Evolutionary conservation across 352 stramenopile species (phyloP).

Genomic region (Phytopythium montanum): DNA sequence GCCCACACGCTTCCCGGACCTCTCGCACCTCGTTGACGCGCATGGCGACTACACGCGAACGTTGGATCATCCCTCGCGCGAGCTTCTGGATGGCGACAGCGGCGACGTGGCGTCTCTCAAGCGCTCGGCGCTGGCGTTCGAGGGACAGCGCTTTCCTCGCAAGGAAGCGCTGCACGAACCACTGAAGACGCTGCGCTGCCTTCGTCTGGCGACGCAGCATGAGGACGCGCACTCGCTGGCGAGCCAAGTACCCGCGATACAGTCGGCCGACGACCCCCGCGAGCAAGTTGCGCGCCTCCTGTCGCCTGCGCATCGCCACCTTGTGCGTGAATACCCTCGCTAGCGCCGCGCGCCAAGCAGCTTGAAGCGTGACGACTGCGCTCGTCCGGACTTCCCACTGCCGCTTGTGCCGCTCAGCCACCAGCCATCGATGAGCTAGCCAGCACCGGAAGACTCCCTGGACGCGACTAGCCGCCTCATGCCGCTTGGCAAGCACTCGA

Average conservation of each 20-base stretch:
- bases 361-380: conserved; percentile 27
- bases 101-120: conserved; percentile 26
- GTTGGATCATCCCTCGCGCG: conserved; percentile 29
- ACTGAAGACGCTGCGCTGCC: conserved; percentile 41
- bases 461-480: conserved; percentile 23
- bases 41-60: conserved; percentile 23
- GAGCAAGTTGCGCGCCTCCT: conserved; percentile 24
- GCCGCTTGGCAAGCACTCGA: conserved; percentile 18
- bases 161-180: conserved; percentile 23
- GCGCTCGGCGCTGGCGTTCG: conserved; percentile 6
- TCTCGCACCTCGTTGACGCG: conserved; percentile 29
- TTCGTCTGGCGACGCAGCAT: conserved; percentile 21
- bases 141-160: conserved; percentile 29
- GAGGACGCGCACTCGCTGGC: conserved; percentile 37
- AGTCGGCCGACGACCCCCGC: conserved; percentile 23
- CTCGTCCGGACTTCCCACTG: conserved; percentile 17
- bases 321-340: conserved; percentile 23
- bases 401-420: conserved; percentile 28
- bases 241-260: conserved; percentile 43
- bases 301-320: conserved; percentile 12
- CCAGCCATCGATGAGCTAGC: conserved; percentile 17
- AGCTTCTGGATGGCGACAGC: conserved; percentile 38
- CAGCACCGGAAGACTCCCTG: conserved; percentile 35
- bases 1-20: conserved; percentile 37
- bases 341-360: conserved; percentile 27